A percentile compares a stretch with the other conserved stretches of the same genome.
phyloP scores from a whole-genome alignment of 805 yeast species.

The Kluyveromyces siamensis region DNA sequence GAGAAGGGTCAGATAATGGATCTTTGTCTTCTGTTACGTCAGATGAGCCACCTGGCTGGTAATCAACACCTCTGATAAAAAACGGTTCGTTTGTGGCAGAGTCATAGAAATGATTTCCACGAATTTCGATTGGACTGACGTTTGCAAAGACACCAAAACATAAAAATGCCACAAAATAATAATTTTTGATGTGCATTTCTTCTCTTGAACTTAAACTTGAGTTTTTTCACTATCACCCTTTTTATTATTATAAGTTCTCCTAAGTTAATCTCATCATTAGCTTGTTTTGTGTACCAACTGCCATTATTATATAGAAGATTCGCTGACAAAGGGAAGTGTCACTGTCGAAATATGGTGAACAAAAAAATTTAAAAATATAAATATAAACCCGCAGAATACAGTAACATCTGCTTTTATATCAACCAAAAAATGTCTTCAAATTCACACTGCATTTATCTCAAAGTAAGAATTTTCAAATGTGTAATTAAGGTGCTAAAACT shows the following conservation, averaged over 20 bases:
- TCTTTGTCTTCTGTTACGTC: conserved; percentile 50
- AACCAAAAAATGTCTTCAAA: too few species aligned
- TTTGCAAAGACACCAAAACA: background rate
- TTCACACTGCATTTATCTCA: background rate
- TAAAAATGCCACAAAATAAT: background rate
- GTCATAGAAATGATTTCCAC: conserved; percentile 68
- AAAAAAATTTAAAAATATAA: too few species aligned
- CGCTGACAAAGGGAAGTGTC: background rate
- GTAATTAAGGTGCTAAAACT: background rate
- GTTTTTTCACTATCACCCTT: background rate
- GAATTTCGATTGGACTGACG: conserved; percentile 59
- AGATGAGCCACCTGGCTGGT: conserved; percentile 94
- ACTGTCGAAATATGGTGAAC: background rate
- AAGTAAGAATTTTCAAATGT: background rate
- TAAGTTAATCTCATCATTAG: background rate
- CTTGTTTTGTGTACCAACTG: background rate
- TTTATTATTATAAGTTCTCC: background rate
- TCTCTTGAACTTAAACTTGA: background rate
- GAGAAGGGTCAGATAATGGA: conserved; percentile 63
- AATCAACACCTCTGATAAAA: conserved; percentile 79
- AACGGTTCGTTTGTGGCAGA: conserved; percentile 70
- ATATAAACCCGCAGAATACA: background rate
- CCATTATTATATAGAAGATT: background rate
- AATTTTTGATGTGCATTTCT: background rate
- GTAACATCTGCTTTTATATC: background rate